Percentiles rank a stretch among this genome's conserved stretches.
Evolutionary conservation across 164 flowering plant genomes (phyloP).

Genomic region (Taxillus chinensis): DNA sequence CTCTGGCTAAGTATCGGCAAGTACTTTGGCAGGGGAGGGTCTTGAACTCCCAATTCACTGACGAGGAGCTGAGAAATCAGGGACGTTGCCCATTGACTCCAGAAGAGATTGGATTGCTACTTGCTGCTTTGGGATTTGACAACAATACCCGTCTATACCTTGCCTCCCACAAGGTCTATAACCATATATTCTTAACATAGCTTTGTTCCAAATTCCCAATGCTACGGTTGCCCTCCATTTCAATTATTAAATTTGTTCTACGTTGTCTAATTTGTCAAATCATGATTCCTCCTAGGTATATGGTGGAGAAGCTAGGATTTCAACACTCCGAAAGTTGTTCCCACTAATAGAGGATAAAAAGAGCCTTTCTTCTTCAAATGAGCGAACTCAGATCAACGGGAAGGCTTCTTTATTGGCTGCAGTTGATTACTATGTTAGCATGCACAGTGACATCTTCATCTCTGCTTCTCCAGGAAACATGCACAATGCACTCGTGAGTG

Average conservation of each 20-base stretch:
- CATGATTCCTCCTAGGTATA: slow-evolving; percentile 47
- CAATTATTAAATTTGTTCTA: too few relatives aligned
- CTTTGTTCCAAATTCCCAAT: background rate
- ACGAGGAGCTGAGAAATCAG: slow-evolving; percentile 77
- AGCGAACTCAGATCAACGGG: slow-evolving; percentile 57
- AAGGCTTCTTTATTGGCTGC: slow-evolving; percentile 95
- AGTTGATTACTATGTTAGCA: slow-evolving; percentile 81
- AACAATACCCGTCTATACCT: slow-evolving; percentile 86
- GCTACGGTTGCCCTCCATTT: background rate
- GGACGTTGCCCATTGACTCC: slow-evolving; percentile 98
- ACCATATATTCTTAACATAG: background rate
- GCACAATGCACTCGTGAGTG: slow-evolving; percentile 93
- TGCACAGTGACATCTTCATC: slow-evolving; percentile 93
- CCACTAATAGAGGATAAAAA: slow-evolving; percentile 94
- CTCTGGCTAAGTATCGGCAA: slow-evolving; percentile 88
- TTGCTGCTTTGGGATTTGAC: slow-evolving; percentile 88
- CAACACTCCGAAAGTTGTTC: slow-evolving; percentile 54
- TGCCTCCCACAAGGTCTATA: slow-evolving; percentile 88
- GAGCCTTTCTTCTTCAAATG: slow-evolving; percentile 75
- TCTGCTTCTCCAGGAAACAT: slow-evolving; percentile 99
- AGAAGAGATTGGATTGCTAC: slow-evolving; percentile 88
- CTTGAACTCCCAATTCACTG: slow-evolving; percentile 87
- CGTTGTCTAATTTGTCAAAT: background rate
- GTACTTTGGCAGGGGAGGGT: slow-evolving; percentile 92
- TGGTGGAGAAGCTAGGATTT: slow-evolving; percentile 94